Evolutionary conservation across 345 rosid species (phyloP), one percentile per base, ranked within the genome.

Genomic region (Gossypium herbaceum): DNA sequence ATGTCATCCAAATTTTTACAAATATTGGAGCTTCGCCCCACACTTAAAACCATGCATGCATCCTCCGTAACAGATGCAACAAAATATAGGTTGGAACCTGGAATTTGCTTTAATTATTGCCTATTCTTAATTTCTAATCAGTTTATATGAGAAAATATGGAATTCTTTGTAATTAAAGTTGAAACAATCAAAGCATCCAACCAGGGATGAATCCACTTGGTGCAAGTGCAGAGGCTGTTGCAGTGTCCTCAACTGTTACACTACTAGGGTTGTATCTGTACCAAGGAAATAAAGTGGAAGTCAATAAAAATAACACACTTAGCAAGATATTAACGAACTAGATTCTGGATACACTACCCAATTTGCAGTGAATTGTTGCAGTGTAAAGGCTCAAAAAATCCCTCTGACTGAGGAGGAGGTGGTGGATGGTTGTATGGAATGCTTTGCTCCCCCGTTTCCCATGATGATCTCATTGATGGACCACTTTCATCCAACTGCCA

Each of bases 151-250:
- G 60, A 70, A 52, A 19, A 70, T 17, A 52, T 29, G 12, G 27
- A 52, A 1, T 52, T 7, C 7, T 44, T 52, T 15, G 9, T 15
- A 3, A 17, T 29, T 16, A 3, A 29, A 51, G 59, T 25, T 25
- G 24, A 17, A 69, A 48, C 59, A 73, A 59, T 76, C 78, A 83
- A 75, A 84, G 80, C 84, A 81, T 84, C 86, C 86, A 84, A 11
- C 82, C 86, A 60, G 79, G 84, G 68, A 81, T 79, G 72, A 79
- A 79, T 44, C 84, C 86, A 67, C 64, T 81, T 55, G 82, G 84
- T 73, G 82, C 64, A 25, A 59, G 9, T 25, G 64, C 61, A 55
- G 84, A 81, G 78, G 73, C 54, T 74, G 81, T 79, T 54, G 82
- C 66, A 52, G 56, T 55, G 20, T 13, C 76, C 73, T 73, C 70